Evolutionary conservation across 2,329 filamentous ascomycete genomes (phyloP).

Genomic region (Plenodomus lindquistii): DNA sequence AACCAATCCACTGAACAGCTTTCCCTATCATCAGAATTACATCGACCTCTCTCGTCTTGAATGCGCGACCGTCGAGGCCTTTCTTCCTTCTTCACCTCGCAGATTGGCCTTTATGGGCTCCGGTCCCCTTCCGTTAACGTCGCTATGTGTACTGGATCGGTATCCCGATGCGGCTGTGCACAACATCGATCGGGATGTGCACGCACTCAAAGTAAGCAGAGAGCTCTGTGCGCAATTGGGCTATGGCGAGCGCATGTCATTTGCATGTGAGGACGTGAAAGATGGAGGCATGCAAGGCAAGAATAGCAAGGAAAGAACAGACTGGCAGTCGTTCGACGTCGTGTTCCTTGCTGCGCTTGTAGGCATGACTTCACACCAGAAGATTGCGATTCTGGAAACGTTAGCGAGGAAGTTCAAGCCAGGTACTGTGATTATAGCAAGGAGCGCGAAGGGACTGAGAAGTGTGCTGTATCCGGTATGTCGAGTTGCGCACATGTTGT

Average conservation of each 20-base stretch:
- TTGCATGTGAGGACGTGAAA: conserved; percentile 43
- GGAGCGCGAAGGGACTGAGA: conserved; percentile 52
- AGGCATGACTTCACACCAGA: conserved; percentile 48
- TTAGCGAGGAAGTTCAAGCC: conserved; percentile 47
- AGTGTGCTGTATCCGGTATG: conserved; percentile 53
- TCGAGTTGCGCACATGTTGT: conserved; percentile 13
- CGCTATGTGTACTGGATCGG: conserved; percentile 48
- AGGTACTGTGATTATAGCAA: conserved; percentile 51
- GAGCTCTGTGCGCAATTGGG: conserved; percentile 42
- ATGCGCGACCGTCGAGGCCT: conserved; percentile 47
- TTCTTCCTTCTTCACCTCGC: conserved; percentile 28
- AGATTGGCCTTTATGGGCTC: conserved; percentile 56
- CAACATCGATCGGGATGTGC: conserved; percentile 50
- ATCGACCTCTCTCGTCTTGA: conserved; percentile 54
- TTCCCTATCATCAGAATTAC: conserved; percentile 58
- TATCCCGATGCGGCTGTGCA: conserved; percentile 40
- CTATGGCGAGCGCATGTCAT: conserved; percentile 39
- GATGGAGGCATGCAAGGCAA: background rate
- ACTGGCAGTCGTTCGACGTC: conserved; percentile 48
- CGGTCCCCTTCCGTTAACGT: conserved; percentile 55
- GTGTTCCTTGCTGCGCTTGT: conserved; percentile 58
- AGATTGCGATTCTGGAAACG: conserved; percentile 46
- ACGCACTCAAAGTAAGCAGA: conserved; percentile 41
- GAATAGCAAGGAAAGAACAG: background rate
- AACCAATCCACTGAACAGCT: conserved; percentile 39